Conservation (phyloP, 257 asterid species). For the Primulina huaijiensis region DNA sequence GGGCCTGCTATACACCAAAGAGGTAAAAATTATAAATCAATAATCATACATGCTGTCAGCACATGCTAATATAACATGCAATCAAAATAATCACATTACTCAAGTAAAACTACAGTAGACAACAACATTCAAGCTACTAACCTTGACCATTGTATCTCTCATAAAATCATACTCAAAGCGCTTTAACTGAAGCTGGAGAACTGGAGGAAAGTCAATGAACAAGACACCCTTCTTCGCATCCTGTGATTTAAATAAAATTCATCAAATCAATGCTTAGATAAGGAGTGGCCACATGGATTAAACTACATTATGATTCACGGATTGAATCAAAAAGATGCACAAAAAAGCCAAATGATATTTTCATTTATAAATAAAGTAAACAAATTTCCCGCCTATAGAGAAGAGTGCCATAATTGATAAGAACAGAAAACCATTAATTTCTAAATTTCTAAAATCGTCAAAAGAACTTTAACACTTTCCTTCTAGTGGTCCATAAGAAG, state of each 20-base stretch:
- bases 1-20: slow-evolving; percentile 3
- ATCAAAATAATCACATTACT: slow-evolving; percentile 8
- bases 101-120: slow-evolving; percentile 14
- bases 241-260: slow-evolving; percentile 43
- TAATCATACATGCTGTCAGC: slow-evolving; percentile 3
- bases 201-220: slow-evolving; percentile 96
- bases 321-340: slow-evolving; percentile 18
- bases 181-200: slow-evolving; percentile 97
- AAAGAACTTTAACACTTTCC: not conserved
- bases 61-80: slow-evolving; percentile 1
- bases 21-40: not conserved
- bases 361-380: slow-evolving; percentile 10
- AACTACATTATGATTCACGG: slow-evolving; percentile 17
- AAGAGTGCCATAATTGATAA: not conserved
- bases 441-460: not conserved
- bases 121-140: slow-evolving; percentile 32
- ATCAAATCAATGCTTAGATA: slow-evolving; percentile 21
- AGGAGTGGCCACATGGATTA: slow-evolving; percentile 18
- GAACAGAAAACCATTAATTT: not conserved
- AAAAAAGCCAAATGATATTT: slow-evolving; percentile 10
- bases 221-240: slow-evolving; percentile 98
- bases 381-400: not conserved
- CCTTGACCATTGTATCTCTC: slow-evolving; percentile 99
- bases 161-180: slow-evolving; percentile 94
- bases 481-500: not conserved